Evolutionary conservation across 2,329 filamentous ascomycete species (phyloP).

Genomic region (Neoarthrinium moseri): DNA sequence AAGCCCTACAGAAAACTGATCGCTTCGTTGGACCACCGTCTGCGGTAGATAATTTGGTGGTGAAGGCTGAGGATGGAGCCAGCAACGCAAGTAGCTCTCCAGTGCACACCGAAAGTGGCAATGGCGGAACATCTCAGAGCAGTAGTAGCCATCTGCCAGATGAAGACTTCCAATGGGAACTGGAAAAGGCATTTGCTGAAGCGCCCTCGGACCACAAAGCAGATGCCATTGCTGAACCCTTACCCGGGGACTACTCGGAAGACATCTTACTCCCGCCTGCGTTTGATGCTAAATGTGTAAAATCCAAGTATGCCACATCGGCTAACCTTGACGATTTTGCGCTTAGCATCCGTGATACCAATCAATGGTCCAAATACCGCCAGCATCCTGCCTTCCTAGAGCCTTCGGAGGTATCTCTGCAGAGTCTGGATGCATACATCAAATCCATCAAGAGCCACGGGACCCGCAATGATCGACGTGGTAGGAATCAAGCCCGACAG

Average conservation of each 20-base stretch:
- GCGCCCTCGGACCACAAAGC: conserved; percentile 15
- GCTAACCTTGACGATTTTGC: conserved; percentile 30
- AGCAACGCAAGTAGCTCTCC: not conserved
- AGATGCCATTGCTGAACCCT: conserved; percentile 27
- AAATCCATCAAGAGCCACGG: not conserved
- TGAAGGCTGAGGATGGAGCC: not conserved
- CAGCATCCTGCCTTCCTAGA: conserved; percentile 26
- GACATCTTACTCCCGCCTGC: conserved; percentile 28
- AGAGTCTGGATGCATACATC: conserved; percentile 4
- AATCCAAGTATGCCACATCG: conserved; percentile 26
- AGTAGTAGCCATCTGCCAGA: not conserved
- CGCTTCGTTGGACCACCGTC: not conserved
- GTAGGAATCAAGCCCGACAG: conserved; percentile 1
- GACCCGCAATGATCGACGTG: conserved; percentile 14
- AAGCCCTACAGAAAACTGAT: no score
- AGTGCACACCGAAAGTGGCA: not conserved
- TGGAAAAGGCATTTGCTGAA: conserved; percentile 25
- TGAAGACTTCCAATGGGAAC: conserved; percentile 23
- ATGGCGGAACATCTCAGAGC: not conserved
- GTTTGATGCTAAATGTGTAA: conserved; percentile 26
- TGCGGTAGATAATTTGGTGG: not conserved
- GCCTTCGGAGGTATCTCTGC: conserved; percentile 7
- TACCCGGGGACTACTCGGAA: conserved; percentile 27
- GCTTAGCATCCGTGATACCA: conserved; percentile 26
- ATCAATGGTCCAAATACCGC: conserved; percentile 27